Conservation (phyloP, 176 grass and related monocot genomes). For the Carex parvula region DNA sequence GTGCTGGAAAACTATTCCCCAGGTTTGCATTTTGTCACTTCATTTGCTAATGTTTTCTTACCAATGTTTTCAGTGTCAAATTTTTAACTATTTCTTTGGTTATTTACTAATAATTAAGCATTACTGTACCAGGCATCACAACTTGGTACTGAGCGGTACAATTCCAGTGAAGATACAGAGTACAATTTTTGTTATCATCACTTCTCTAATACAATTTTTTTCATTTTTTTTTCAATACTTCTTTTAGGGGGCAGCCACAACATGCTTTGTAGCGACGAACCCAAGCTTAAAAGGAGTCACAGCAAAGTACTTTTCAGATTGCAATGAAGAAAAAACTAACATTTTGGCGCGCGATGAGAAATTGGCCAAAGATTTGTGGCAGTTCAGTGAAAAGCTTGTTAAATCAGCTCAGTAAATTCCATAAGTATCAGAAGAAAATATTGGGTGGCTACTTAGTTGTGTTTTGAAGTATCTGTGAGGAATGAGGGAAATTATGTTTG, state of each 20-base stretch:
- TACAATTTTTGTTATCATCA: neutral
- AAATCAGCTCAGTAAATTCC: slow-evolving; percentile 44
- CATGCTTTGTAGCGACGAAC: slow-evolving; percentile 65
- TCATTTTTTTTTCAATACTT: neutral
- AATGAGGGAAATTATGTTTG: neutral
- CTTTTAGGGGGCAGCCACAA: slow-evolving; percentile 73
- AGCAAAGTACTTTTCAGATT: slow-evolving; percentile 78
- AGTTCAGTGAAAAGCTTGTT: slow-evolving; percentile 70
- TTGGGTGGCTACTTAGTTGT: neutral
- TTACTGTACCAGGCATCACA: neutral
- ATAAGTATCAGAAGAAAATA: neutral
- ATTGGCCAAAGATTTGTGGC: slow-evolving; percentile 62
- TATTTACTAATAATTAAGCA: neutral
- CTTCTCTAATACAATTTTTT: neutral
- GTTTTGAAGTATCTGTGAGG: slow-evolving; percentile 1
- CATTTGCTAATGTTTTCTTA: neutral
- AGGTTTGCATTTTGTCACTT: slow-evolving; percentile 36
- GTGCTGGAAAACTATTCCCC: slow-evolving; percentile 83
- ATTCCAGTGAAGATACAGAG: neutral
- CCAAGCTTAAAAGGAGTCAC: slow-evolving; percentile 61
- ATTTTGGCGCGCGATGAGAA: slow-evolving; percentile 5
- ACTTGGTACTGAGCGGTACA: neutral
- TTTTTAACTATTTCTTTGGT: neutral
- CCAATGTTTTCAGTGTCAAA: neutral
- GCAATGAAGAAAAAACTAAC: slow-evolving; percentile 63